phyloP scores from a whole-genome alignment of 192 early-diverging fungal genomes.

The Backusella sp. region DNA sequence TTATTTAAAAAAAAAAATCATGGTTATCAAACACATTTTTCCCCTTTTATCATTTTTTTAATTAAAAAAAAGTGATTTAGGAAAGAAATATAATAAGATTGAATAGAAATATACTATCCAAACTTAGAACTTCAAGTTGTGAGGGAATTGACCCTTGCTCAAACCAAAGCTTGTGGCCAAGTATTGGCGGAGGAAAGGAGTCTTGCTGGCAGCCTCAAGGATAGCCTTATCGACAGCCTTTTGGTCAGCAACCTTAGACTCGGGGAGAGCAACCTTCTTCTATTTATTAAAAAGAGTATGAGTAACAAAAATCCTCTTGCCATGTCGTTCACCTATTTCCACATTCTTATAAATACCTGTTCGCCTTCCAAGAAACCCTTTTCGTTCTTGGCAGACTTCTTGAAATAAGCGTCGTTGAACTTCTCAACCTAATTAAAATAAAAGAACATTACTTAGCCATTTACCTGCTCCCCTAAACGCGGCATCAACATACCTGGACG shows the following conservation, averaged over 20 bases:
- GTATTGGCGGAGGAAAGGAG: slow-evolving; percentile 87
- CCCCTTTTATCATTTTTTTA: neutral
- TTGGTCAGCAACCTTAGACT: slow-evolving; percentile 84
- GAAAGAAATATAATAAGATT: neutral
- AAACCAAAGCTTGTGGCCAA: slow-evolving; percentile 87
- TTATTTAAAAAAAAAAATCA: slow-evolving; percentile 8
- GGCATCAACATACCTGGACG: slow-evolving; percentile 50
- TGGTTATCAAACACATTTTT: neutral
- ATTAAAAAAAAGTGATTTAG: neutral
- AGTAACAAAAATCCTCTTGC: neutral
- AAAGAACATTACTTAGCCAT: neutral
- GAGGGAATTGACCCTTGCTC: slow-evolving; percentile 95
- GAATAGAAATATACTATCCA: neutral
- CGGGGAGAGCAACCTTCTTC: slow-evolving; percentile 79
- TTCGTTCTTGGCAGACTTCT: slow-evolving; percentile 78
- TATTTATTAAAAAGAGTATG: slow-evolving; percentile 1
- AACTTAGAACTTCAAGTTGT: slow-evolving; percentile 93
- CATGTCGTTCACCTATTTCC: neutral
- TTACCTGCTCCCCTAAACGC: neutral
- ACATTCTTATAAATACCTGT: slow-evolving; percentile 37
- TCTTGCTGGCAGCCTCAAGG: slow-evolving; percentile 77
- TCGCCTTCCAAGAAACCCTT: slow-evolving; percentile 86
- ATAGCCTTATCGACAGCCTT: slow-evolving; percentile 87
- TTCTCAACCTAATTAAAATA: slow-evolving; percentile 41
- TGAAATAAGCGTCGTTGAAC: slow-evolving; percentile 95